Percentiles rank a stretch among this genome's conserved stretches.
phyloP scores from a whole-genome alignment of 1,139 yeast genomes.

The Komagataea norvegica region DNA sequence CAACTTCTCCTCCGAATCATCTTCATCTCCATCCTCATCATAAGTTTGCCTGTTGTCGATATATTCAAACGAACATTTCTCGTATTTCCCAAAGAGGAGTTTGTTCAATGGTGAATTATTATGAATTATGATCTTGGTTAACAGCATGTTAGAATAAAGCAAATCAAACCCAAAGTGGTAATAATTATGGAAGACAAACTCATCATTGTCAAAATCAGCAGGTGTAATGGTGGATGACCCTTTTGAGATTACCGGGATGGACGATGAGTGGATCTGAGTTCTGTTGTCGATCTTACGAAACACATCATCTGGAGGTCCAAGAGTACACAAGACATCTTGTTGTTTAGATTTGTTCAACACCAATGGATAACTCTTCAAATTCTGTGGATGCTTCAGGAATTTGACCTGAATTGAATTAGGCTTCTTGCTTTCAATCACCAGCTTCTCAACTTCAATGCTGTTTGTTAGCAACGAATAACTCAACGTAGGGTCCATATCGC shows the following conservation, averaged over 20 bases:
- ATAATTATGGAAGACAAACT: conserved; percentile 45
- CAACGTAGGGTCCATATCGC: conserved; percentile 7
- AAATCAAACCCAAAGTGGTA: conserved; percentile 50
- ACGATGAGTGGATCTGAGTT: conserved; percentile 34
- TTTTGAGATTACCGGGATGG: conserved; percentile 5
- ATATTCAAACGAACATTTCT: conserved; percentile 21
- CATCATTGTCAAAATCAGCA: background rate
- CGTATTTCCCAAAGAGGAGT: conserved; percentile 45
- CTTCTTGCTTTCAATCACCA: conserved; percentile 1
- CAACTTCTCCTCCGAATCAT: too few species aligned
- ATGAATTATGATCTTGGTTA: conserved; percentile 45
- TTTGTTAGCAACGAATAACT: conserved; percentile 6
- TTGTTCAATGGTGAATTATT: conserved; percentile 44
- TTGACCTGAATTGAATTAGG: conserved; percentile 12
- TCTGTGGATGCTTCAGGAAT: conserved; percentile 29
- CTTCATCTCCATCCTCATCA: background rate
- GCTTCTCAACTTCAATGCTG: conserved; percentile 10
- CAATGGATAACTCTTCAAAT: conserved; percentile 5
- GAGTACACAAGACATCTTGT: conserved; percentile 41
- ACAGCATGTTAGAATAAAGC: conserved; percentile 37
- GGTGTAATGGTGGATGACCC: too few species aligned
- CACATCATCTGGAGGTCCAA: conserved; percentile 57
- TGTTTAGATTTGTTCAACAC: conserved; percentile 41
- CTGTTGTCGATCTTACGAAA: conserved; percentile 46
- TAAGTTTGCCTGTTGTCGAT: too few species aligned